phyloP scores from a whole-genome alignment of 805 yeast species.

The Saturnispora sanitii region DNA sequence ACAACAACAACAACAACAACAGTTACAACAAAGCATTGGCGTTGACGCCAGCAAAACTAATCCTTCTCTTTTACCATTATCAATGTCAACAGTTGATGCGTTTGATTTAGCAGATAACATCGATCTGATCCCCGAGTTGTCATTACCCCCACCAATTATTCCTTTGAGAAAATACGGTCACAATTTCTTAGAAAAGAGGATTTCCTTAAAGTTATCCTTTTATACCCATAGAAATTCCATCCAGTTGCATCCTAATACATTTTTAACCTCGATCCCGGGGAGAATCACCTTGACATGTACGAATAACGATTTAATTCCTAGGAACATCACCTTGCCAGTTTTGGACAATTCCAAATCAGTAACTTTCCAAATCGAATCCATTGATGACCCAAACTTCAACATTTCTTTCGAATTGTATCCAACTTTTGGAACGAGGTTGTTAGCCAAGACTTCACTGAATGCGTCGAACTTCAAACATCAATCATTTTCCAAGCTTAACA shows the following conservation, averaged over 20 bases:
- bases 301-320: constrained; percentile 74
- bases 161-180: constrained; percentile 94
- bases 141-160: constrained; percentile 91
- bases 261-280: constrained; percentile 50
- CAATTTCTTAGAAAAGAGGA: constrained; percentile 84
- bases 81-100: neutral
- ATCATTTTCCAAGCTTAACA: constrained; percentile 28
- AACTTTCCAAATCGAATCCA: constrained; percentile 75
- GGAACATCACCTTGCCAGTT: constrained; percentile 74
- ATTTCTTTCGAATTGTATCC: constrained; percentile 89
- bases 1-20: constrained; percentile 1
- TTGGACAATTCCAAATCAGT: constrained; percentile 53
- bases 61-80: neutral
- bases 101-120: constrained; percentile 27
- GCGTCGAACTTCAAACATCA: constrained; percentile 37
- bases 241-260: constrained; percentile 35
- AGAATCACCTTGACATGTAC: constrained; percentile 74
- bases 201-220: constrained; percentile 68
- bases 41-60: too few species aligned
- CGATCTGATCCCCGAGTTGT: constrained; percentile 80
- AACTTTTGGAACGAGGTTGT: constrained; percentile 83
- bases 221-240: constrained; percentile 39
- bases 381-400: constrained; percentile 51
- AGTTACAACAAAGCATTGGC: neutral
- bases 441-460: constrained; percentile 81